These are phyloP conservation scores for Saccharomycopsis hybrid DNA, from an alignment of 1,139 yeast species.

Conservation along the genomic window DNA sequence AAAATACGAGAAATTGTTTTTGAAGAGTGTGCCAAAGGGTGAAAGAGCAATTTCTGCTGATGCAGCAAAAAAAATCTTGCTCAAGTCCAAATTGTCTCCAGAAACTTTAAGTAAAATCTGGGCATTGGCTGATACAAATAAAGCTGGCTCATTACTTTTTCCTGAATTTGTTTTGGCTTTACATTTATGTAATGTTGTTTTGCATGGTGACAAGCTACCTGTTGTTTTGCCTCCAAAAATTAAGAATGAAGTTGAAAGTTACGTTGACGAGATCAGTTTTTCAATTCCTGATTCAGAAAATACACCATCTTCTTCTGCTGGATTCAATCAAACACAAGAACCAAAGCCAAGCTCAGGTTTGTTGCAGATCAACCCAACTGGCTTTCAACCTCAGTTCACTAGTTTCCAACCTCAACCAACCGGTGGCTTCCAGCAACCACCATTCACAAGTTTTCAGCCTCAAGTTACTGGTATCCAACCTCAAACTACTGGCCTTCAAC, in stretches of 20 bases:
- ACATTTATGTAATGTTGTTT: conserved; percentile 74
- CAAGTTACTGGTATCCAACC: conserved; percentile 32
- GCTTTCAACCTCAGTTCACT: conserved; percentile 24
- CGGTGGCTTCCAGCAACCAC: conserved; percentile 26
- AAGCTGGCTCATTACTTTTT: conserved; percentile 76
- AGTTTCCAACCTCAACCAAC: conserved; percentile 27
- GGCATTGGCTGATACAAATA: conserved; percentile 83
- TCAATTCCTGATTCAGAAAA: conserved; percentile 48
- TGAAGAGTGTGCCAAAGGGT: conserved; percentile 69
- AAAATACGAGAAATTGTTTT: conserved; percentile 76
- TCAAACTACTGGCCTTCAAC: conserved; percentile 25
- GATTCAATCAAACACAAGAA: conserved; percentile 28
- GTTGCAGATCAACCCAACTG: conserved; percentile 26
- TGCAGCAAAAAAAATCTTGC: conserved; percentile 69
- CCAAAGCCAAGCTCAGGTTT: conserved; percentile 28
- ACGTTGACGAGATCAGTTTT: conserved; percentile 84
- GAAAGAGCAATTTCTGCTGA: conserved; percentile 75
- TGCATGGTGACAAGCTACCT: conserved; percentile 77
- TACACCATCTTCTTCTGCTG: conserved; percentile 28
- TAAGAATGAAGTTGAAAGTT: conserved; percentile 75
- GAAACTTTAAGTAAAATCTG: conserved; percentile 79
- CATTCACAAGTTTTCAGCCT: conserved; percentile 33
- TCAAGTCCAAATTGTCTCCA: conserved; percentile 75
- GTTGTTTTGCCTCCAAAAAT: conserved; percentile 62
- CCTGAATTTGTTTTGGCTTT: conserved; percentile 95